These are phyloP conservation scores for Arabidopsis lyrata DNA, from an alignment of 441 rosid species.

Conservation along the genomic window DNA sequence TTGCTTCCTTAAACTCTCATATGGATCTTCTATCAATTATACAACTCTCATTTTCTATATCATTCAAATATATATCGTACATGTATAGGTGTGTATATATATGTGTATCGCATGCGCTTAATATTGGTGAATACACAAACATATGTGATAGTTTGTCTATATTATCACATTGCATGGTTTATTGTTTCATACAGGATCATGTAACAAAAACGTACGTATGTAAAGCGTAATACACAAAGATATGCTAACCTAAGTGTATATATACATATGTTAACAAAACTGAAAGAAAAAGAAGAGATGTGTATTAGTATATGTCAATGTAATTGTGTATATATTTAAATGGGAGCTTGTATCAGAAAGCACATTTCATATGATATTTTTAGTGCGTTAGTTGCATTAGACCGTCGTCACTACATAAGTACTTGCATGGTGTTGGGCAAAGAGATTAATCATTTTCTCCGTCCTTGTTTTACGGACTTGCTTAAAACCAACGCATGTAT, in stretches of 20 bases:
- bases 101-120: slow-evolving; percentile 10
- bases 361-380: slow-evolving; percentile 23
- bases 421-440: slow-evolving; percentile 25
- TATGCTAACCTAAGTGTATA: slow-evolving; percentile 6
- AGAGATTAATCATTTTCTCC: slow-evolving; percentile 25
- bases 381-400: slow-evolving; percentile 44
- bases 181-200: slow-evolving; percentile 3
- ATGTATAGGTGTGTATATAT: neutral
- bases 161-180: slow-evolving; percentile 34
- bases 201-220: slow-evolving; percentile 1
- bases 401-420: slow-evolving; percentile 26
- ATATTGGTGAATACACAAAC: slow-evolving; percentile 6
- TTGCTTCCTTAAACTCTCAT: slow-evolving; percentile 37
- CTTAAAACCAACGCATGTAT: neutral
- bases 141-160: slow-evolving; percentile 3
- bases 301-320: neutral
- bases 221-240: neutral
- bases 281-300: neutral
- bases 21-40: slow-evolving; percentile 32
- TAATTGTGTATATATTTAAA: slow-evolving; percentile 9
- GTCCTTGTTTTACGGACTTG: slow-evolving; percentile 15
- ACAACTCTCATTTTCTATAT: slow-evolving; percentile 34
- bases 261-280: neutral
- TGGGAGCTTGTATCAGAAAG: slow-evolving; percentile 30
- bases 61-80: neutral